Evolutionary conservation across 371 early-diverging fungal species (phyloP).

Genomic region (Globomyces sp.): DNA sequence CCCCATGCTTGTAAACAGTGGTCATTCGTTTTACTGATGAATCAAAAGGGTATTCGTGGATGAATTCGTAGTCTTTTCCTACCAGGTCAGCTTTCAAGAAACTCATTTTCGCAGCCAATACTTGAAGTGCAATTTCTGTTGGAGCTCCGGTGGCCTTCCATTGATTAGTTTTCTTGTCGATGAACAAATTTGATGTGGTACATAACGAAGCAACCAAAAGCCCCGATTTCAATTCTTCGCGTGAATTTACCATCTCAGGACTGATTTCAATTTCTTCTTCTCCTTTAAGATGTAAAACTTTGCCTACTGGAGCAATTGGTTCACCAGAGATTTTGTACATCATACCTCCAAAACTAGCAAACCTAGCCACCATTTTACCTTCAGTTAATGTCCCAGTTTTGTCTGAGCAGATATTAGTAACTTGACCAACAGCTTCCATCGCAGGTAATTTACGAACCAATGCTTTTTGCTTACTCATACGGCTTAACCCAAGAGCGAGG

Average conservation of each 20-base stretch:
- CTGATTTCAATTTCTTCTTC: conserved; percentile 49
- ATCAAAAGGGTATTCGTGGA: conserved; percentile 58
- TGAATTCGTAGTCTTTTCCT: not conserved
- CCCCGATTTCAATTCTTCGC: too few species aligned
- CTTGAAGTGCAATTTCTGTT: conserved; percentile 72
- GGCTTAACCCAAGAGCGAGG: conserved; percentile 56
- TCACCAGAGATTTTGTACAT: not conserved
- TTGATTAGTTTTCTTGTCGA: not conserved
- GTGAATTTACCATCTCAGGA: conserved; percentile 70
- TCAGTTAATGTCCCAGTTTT: conserved; percentile 74
- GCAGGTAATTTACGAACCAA: conserved; percentile 72
- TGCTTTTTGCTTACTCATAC: conserved; percentile 79
- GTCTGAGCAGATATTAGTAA: conserved; percentile 65
- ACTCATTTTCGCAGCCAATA: conserved; percentile 49
- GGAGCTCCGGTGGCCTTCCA: conserved; percentile 60
- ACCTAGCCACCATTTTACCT: conserved; percentile 62
- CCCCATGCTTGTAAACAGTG: conserved; percentile 67
- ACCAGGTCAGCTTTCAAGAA: conserved; percentile 25
- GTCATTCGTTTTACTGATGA: conserved; percentile 91
- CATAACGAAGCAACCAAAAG: conserved; percentile 26
- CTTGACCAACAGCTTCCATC: conserved; percentile 70
- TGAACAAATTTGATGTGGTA: too few species aligned
- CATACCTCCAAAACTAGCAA: conserved; percentile 43
- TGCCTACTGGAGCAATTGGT: not conserved
- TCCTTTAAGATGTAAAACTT: not conserved